Base-by-base conservation (phyloP, 2,329 filamentous ascomycete species). In the Venturia oleaginea region DNA sequence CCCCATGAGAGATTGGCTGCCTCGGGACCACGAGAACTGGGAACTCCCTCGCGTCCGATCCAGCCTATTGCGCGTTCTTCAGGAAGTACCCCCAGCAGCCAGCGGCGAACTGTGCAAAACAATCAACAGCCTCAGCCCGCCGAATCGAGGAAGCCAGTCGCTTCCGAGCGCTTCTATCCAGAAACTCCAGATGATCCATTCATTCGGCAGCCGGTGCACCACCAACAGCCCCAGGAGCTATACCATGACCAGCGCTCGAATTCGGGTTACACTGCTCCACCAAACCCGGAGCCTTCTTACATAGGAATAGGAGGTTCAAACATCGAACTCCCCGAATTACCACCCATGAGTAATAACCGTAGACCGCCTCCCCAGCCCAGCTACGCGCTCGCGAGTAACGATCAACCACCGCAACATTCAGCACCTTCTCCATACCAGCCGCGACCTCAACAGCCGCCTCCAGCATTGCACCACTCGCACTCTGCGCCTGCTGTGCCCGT, bases 21-120 rank as follows among this genome's bases (percentile, higher is more conserved):
- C 7, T 40, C 27, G 13, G 63, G 63, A 17, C 63, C 64, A 55
- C 34, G 59, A 51, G 64, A 71, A 71, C 46, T 69, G 62, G 71
- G 71, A 38, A 75, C 74, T 1, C 71, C 74, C 11, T 73, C 74
- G 37, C 71, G 38, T 48, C 57, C 38, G 59, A 61, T 43, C 40
- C 59, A 61, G 32, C 51, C 64, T 27, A 17, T 43, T 19, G 13
- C 43, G 55, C 59, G 42, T 24, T 46, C 64, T 15, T 43, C n/a
- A n/a, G 63, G 55, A 10, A 42, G 66, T 13, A 70, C 72, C 4
- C 68, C 69, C 3, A 66, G 69, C 19, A 66, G 68, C 42, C 70
- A 72, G 38, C 67, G 68, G 17, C 67, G 68, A 38, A 74, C 74
- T 19, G 70, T 72, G 64, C 74, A 77, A 65, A 72, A 71, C 61